Conservation (phyloP, 169 alveolate genomes). For the Babesia caballi region DNA sequence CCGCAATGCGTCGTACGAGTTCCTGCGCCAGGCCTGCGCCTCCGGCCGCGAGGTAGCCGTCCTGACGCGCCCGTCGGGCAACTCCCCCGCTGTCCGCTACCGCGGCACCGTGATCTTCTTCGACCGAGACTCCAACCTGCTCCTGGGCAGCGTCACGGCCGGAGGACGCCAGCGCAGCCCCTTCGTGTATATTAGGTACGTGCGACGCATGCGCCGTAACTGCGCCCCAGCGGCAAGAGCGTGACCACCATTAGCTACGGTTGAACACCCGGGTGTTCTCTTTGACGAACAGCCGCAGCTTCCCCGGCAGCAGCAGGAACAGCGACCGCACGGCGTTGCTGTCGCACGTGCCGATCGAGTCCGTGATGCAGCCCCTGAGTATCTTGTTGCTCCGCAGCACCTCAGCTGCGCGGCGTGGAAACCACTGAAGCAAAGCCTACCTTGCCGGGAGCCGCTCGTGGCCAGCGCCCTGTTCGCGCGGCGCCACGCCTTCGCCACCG, state of each 20-base stretch:
- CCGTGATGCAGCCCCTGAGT: slow-evolving; percentile 27
- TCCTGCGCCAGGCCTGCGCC: slow-evolving; percentile 1
- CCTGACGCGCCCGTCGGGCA: neutral
- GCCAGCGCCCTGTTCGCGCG: neutral
- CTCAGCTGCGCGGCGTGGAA: neutral
- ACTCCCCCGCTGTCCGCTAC: neutral
- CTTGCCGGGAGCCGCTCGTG: neutral
- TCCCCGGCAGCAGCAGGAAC: slow-evolving; percentile 15
- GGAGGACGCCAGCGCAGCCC: neutral
- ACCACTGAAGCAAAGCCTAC: neutral
- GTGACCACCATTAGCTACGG: slow-evolving; percentile 18
- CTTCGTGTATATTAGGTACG: slow-evolving; percentile 47
- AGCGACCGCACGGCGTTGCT: slow-evolving; percentile 8
- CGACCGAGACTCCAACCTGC: slow-evolving; percentile 42
- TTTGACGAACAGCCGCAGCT: slow-evolving; percentile 28
- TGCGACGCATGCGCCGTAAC: neutral
- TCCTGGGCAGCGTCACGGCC: neutral
- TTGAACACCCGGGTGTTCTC: slow-evolving; percentile 5
- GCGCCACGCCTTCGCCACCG: slow-evolving; percentile 4
- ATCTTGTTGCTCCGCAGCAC: slow-evolving; percentile 21
- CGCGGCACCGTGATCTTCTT: slow-evolving; percentile 30
- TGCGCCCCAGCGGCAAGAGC: slow-evolving; percentile 9
- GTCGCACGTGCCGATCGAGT: slow-evolving; percentile 24
- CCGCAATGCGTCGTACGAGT: slow-evolving; percentile 13
- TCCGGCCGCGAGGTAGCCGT: neutral